Evolutionary conservation across 1,284 basidiomycete genomes (phyloP), one percentile per base, ranked within the genome.

Genomic region (Irpex lacteus): DNA sequence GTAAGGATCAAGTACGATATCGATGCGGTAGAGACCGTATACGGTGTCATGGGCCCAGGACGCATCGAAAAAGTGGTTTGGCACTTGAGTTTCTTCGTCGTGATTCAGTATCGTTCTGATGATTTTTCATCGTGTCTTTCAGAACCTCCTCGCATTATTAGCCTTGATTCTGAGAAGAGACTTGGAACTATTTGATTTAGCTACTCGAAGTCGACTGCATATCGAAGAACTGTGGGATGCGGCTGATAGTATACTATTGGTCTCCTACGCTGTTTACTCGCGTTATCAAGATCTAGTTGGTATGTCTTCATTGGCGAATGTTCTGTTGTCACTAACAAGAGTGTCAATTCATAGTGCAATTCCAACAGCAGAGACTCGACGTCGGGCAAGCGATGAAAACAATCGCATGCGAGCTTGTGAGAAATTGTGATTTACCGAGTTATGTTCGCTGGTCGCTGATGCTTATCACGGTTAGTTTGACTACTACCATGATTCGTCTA

Each of bases 81-180:
- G 36, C 5, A 21, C 26, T 26, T 26, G 26, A 26, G 26, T 26
- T 26, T 26, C 26, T 26, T 26, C 26, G 26, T 26, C 26, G 26
- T 26, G 3, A 36, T 59, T 37, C 44, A 38, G 8, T 15, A 32
- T 36, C 59, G 44, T 21, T 7, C 50, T 52, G 34, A 61, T 19
- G 15, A 5, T 11, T 44, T n/a, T 15, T 44, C 8, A 11, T 52
- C 18, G 19, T 19, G 13, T n/a, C 18, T 6, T 15, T 11, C 21
- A 73, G 72, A 65, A 70, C 38, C 19, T 73, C 2, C 71, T 73
- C 37, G 64, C 71, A 1, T 21, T 74, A 1, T 8, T 74, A 8
- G 72, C 70, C 47, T 63, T 75, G 7, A 53, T 75, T 0, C 58
- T 74, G 11, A 61, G 66, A 32, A 66, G 67, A 8, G 70, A 75